Base-by-base conservation (phyloP, 2,329 filamentous ascomycete species). In the Fusarium sp. region DNA sequence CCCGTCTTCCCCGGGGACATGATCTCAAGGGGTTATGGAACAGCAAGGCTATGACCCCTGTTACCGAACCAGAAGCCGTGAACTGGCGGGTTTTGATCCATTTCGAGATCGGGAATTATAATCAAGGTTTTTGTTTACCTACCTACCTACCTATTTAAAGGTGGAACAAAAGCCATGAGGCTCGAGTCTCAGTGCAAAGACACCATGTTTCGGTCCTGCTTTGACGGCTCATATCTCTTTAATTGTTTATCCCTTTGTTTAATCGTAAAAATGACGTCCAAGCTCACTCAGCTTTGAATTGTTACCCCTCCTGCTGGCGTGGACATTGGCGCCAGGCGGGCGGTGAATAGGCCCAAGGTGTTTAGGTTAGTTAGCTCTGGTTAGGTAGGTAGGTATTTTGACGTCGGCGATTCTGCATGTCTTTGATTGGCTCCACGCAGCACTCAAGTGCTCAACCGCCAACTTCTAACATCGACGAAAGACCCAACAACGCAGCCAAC, bases 371-470 rank as follows among this genome's bases (percentile, higher is more conserved):
- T 57, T 67, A 67, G 55, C 60, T 63, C 45, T 65, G 41, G 37
- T 46, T 55, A 29, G 27, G 27, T 29, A 29, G 27, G 27, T 13
- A 29, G 4, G 27, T 29, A 63, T 66, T 72, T 70, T 56, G 57
- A 73, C 58, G 40, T 72, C 37, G 49, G 63, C 66, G 54, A 67
- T 46, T 59, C 54, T 62, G 45, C 63, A 52, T 52, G 46, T 40
- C 35, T 68, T 66, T 74, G 72, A 74, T 74, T 74, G 72, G 72
- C 33, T 64, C 58, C 72, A 62, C 52, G 62, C 61, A 66, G 59
- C 52, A 45, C 59, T 55, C 51, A 56, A 64, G 43, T 59, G 46
- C 52, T 72, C 69, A 67, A 61, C 66, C 63, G 57, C 67, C 63
- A 54, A 55, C 58, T 51, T 57, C 58, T 48, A 67, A 40, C 67